Conservation (phyloP, 139 green algal species). For the Coelastrella sp. region DNA sequence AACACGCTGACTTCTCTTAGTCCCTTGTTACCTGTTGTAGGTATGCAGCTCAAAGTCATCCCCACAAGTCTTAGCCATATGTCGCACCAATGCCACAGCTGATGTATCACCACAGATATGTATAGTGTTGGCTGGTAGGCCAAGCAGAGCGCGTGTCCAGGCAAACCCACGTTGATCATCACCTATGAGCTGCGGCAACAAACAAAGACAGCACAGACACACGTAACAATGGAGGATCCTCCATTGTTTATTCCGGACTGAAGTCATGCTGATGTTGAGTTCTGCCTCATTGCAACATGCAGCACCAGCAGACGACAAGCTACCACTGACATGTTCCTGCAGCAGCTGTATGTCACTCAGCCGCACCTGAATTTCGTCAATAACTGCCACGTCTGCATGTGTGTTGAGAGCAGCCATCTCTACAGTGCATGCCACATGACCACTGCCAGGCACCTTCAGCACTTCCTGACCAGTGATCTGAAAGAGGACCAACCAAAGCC, state of each 20-base stretch:
- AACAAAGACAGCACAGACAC: no score
- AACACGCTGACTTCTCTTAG: neutral
- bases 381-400: slow-evolving; percentile 90
- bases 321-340: no score
- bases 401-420: slow-evolving; percentile 88
- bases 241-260: no score
- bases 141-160: slow-evolving; percentile 94
- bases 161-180: slow-evolving; percentile 90
- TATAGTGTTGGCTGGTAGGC: slow-evolving; percentile 85
- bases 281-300: no score
- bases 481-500: no score
- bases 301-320: no score
- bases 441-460: slow-evolving; percentile 74
- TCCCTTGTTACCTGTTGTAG: slow-evolving; percentile 17
- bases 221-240: no score
- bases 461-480: slow-evolving; percentile 88
- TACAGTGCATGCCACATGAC: slow-evolving; percentile 93
- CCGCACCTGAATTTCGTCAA: slow-evolving; percentile 95
- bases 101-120: slow-evolving; percentile 95
- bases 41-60: slow-evolving; percentile 69
- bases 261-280: no score
- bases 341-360: neutral
- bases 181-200: slow-evolving; percentile 81
- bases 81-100: slow-evolving; percentile 80
- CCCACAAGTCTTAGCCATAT: slow-evolving; percentile 64